Evolutionary conservation across 345 rosid genomes (phyloP), one percentile per base, ranked within the genome.

Genomic region (Arabidopsis thaliana): DNA sequence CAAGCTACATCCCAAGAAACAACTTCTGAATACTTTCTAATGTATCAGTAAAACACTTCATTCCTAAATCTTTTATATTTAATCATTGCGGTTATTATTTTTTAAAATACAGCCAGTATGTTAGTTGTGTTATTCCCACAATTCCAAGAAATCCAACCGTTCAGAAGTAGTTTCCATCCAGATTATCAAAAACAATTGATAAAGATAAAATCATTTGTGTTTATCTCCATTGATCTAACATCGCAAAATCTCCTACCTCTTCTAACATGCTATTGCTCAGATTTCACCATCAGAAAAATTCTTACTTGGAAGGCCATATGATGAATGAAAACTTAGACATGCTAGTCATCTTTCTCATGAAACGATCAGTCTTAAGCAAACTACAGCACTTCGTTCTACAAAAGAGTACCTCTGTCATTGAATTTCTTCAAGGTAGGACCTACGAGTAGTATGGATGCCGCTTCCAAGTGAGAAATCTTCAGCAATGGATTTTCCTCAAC

Each of bases 401-500:
- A 65, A 42, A 61, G 16, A 22, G 41, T 82, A 94, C 98, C 98
- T 91, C 95, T 87, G 86, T 94, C 98, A 81, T 94, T 94, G 81
- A 94, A 94, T 84, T 89, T 94, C 83, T 94, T 94, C 84, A 94
- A 82, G 50, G 96, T 88, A 63, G 92, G 89, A 82, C 98, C 98
- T 80, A 91, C 92, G 82, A 94, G 97, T 85, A 94, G 73, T 73
- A 91, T 87, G 65, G 91, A 82, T 71, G 97, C 98, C 23, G 97
- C 98, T 88, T 94, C 97, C 79, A 94, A 37, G 84, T 94, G 97
- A 75, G 93, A 78, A 88, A 91, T 90, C 87, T 91, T 90, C 74
- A 91, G 91, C 78, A 94, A 77, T 61, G 97, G 97, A 83, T 94
- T 94, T 86, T 94, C 98, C 85, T 94, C 98, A 67, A 94, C 87